These are phyloP conservation scores for Inosperma sp. DNA, from an alignment of 768 basidiomycete genomes.

Conservation along the genomic window DNA sequence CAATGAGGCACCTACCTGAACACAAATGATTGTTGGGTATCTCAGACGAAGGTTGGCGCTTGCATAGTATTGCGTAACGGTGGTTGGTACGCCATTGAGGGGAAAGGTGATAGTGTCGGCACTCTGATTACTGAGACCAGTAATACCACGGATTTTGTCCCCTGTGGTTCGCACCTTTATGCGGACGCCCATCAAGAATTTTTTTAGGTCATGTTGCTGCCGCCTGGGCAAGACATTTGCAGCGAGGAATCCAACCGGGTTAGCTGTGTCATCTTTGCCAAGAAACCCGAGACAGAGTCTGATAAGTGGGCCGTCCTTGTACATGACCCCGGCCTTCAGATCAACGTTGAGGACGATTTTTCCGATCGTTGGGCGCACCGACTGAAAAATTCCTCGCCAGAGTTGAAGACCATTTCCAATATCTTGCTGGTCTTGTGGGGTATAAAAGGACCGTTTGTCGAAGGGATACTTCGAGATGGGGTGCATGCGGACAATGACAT, in stretches of 20 bases:
- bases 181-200: conserved; percentile 35
- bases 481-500: conserved; percentile 72
- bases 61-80: conserved; percentile 39
- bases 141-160: conserved; percentile 44
- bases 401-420: conserved; percentile 63
- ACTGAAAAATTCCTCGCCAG: conserved; percentile 82
- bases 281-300: conserved; percentile 56
- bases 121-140: conserved; percentile 45
- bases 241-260: conserved; percentile 20
- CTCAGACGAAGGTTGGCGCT: conserved; percentile 30
- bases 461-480: conserved; percentile 65
- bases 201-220: conserved; percentile 38
- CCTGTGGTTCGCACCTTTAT: conserved; percentile 28
- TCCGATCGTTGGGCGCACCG: conserved; percentile 62
- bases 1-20: conserved; percentile 58
- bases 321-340: conserved; percentile 74
- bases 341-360: conserved; percentile 71
- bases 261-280: conserved; percentile 6
- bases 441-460: conserved; percentile 74
- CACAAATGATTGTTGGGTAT: conserved; percentile 50
- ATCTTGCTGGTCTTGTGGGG: conserved; percentile 43
- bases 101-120: conserved; percentile 48
- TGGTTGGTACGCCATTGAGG: conserved; percentile 40
- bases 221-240: conserved; percentile 43
- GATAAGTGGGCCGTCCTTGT: conserved; percentile 57